Percentiles rank a stretch among this genome's conserved stretches.
Conservation (phyloP, 805 yeast genomes). For the Scheffersomyces ergatensis region DNA sequence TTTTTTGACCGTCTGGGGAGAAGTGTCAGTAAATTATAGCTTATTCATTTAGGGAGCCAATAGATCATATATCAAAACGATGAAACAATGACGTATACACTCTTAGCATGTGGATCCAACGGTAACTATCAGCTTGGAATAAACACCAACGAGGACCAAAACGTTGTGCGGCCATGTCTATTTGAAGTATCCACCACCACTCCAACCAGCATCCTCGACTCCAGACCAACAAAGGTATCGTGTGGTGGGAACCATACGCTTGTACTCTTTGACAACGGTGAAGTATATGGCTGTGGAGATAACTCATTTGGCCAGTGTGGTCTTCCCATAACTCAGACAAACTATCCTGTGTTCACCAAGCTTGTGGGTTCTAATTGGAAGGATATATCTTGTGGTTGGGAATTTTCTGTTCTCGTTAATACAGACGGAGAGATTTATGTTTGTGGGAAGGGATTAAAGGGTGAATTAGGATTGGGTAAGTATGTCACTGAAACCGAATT, state of each 20-base stretch:
- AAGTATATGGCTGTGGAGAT: slow-evolving; percentile 57
- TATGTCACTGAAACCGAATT: slow-evolving; percentile 7
- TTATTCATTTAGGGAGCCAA: too few relatives aligned
- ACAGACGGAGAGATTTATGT: slow-evolving; percentile 38
- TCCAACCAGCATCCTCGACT: too few relatives aligned
- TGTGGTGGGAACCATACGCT: slow-evolving; percentile 91
- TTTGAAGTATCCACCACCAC: slow-evolving; percentile 11
- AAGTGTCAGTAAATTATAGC: too few relatives aligned
- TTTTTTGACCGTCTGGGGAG: too few relatives aligned
- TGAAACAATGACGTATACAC: neutral
- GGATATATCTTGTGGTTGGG: slow-evolving; percentile 77
- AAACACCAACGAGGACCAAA: slow-evolving; percentile 46
- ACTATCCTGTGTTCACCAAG: slow-evolving; percentile 13
- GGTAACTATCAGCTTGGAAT: slow-evolving; percentile 76
- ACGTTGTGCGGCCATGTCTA: slow-evolving; percentile 12
- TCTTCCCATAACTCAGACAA: slow-evolving; percentile 1
- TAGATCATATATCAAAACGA: too few relatives aligned
- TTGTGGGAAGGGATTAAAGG: slow-evolving; percentile 66
- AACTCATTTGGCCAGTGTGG: slow-evolving; percentile 58
- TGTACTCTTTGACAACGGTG: slow-evolving; percentile 52
- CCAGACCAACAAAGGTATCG: slow-evolving; percentile 43
- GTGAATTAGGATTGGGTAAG: slow-evolving; percentile 64
- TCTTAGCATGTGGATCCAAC: slow-evolving; percentile 78
- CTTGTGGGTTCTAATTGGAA: slow-evolving; percentile 32
- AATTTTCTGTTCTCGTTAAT: slow-evolving; percentile 55